Evolutionary conservation across 148 eudicot species (phyloP), one percentile per base, ranked within the genome.

Genomic region (Talinum fruticosum): DNA sequence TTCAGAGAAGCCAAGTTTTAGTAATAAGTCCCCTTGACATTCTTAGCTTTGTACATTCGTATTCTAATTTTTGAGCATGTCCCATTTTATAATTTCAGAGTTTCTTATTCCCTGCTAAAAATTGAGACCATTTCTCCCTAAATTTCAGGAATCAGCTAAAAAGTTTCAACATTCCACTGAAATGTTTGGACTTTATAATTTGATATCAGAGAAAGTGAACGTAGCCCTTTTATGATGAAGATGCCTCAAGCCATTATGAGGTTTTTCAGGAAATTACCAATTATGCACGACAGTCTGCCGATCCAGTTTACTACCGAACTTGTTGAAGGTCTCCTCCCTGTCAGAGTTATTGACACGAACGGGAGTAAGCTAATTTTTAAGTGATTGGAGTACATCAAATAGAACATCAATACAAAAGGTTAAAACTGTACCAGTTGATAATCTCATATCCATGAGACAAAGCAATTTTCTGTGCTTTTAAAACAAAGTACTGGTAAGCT

Each of bases 311-410:
- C 81, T 74, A 10, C 97, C 96, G 65, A 95, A 95, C 79, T 85
- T 79, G 84, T 90, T 91, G 85, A 92, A 95, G 34, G 99, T 91
- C 85, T 95, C 99, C 83, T 95, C 99, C 97, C 99, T 95, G 88
- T 69, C 47, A 45, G 38, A 75, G 69, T 37, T 47, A 76, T 72
- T 66, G 53, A 80, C 8, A 65, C 57, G 71, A 36, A 76, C 76
- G 44, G 45, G 28, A 72, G 69, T 73, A 18, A 71, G 73, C n/a
- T 75, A 57, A n/a, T 26, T 28, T 57, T 71, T 67, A 8, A 5
- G n/a, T 23, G 23, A 54, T 36, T 16, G 47, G 26, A 45, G 26
- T 53, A 66, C 73, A 73, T 41, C 41, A 62, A 32, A 65, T 33
- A 65, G 28, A 61, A 54, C 37, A 41, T 18, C 45, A 65, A 68